Percentiles rank a stretch among this genome's conserved stretches.
These are phyloP conservation scores for Phallus indusiatus DNA, from an alignment of 768 basidiomycete species.

Conservation along the genomic window DNA sequence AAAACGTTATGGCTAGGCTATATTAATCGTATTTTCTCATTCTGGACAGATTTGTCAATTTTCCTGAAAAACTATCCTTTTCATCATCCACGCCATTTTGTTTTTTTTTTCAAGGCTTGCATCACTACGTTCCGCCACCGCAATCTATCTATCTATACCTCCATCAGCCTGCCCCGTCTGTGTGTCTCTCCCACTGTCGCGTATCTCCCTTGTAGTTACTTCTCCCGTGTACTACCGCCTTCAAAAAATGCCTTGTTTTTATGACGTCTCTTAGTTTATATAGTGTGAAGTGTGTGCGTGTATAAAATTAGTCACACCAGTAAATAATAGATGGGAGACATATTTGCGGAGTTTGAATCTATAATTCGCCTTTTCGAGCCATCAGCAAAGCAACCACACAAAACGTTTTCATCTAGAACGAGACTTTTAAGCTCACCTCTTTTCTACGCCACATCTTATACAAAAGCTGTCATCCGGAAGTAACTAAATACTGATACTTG, in stretches of 20 bases:
- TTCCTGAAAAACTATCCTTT: too few species aligned
- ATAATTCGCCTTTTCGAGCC: neutral
- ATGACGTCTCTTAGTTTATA: neutral
- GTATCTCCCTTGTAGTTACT: slow-evolving; percentile 11
- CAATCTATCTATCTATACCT: slow-evolving; percentile 11
- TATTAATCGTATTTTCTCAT: neutral
- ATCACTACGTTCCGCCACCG: slow-evolving; percentile 1
- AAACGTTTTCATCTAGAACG: neutral
- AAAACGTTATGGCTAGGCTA: neutral
- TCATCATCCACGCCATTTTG: neutral
- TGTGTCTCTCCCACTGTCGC: neutral
- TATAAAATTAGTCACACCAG: neutral
- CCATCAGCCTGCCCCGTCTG: neutral
- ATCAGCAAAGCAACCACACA: neutral
- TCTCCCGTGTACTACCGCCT: slow-evolving; percentile 6
- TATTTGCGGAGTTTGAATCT: slow-evolving; percentile 8
- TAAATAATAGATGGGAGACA: neutral
- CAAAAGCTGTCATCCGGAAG: neutral
- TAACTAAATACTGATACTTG: neutral
- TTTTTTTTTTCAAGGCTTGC: neutral
- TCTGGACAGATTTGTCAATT: neutral
- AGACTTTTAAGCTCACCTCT: neutral
- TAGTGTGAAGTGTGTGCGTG: neutral
- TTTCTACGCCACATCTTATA: neutral
- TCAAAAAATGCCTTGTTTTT: slow-evolving; percentile 8